Percentiles rank a stretch among this genome's conserved stretches.
Evolutionary conservation across 2,329 filamentous ascomycete species (phyloP).

Genomic region (Arthrobotrys entomopaga): DNA sequence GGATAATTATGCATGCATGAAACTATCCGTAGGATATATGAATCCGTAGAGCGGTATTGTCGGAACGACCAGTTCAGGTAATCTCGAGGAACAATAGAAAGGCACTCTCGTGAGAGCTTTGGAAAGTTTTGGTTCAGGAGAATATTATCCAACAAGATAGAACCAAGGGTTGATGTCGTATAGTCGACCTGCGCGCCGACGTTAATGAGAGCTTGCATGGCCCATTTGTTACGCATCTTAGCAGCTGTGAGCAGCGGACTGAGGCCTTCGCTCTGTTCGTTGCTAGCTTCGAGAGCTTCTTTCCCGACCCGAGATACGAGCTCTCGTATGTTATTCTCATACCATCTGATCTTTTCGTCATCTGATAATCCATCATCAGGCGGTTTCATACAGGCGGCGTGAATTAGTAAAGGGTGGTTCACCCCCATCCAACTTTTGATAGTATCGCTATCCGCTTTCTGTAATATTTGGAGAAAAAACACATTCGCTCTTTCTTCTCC

Average conservation of each 20-base stretch:
- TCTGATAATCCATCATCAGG: conserved; percentile 14
- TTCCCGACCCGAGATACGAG: conserved; percentile 71
- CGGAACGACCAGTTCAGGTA: conserved; percentile 3
- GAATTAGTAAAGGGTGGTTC: conserved; percentile 51
- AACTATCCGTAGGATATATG: conserved; percentile 48
- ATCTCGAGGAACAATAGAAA: conserved; percentile 9
- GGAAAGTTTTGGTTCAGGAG: not conserved
- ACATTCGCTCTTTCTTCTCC: not conserved
- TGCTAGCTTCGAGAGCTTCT: conserved; percentile 69
- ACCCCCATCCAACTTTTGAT: conserved; percentile 55
- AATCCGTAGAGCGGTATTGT: conserved; percentile 26
- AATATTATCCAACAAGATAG: not conserved
- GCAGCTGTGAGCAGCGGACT: conserved; percentile 78
- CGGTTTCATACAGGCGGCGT: conserved; percentile 55
- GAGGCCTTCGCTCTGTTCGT: conserved; percentile 66
- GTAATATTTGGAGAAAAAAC: not conserved
- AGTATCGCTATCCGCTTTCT: conserved; percentile 28
- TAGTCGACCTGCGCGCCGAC: conserved; percentile 74
- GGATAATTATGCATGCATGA: too few species aligned
- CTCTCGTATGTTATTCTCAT: conserved; percentile 66
- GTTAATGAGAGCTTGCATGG: conserved; percentile 72
- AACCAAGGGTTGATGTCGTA: conserved; percentile 61
- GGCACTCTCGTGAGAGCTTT: not conserved
- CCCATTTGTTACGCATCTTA: conserved; percentile 67
- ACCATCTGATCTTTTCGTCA: conserved; percentile 36